Percentiles rank a stretch among this genome's conserved stretches.
phyloP scores from a whole-genome alignment of 2,329 filamentous ascomycete genomes.

The Xylaria sp. region DNA sequence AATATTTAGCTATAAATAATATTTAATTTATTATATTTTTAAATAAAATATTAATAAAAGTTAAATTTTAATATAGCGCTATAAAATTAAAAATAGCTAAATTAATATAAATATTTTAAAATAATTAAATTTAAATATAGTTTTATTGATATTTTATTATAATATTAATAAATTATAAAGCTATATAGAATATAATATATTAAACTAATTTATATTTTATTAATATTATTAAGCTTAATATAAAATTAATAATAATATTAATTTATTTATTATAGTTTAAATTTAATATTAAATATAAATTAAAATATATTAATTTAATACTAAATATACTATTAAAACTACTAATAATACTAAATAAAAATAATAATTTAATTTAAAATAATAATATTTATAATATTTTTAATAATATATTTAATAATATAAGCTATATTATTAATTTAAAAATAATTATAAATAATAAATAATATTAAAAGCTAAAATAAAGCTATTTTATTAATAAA shows the following conservation, averaged over 20 bases:
- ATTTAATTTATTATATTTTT: too few relatives aligned
- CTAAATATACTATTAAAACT: neutral
- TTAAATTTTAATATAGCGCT: too few relatives aligned
- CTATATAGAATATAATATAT: neutral
- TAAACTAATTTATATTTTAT: neutral
- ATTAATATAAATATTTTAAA: too few relatives aligned
- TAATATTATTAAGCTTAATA: slow-evolving; percentile 4
- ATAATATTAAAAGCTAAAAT: neutral
- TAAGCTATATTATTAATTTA: neutral
- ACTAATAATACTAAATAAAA: neutral
- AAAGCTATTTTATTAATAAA: neutral
- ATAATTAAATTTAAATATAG: too few relatives aligned
- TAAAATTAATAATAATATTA: neutral
- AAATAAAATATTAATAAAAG: too few relatives aligned
- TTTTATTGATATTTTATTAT: neutral
- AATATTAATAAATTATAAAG: neutral
- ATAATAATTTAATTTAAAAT: neutral
- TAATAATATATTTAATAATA: neutral
- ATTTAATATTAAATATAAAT: slow-evolving; percentile 6
- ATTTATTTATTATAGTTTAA: slow-evolving; percentile 3
- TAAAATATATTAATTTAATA: neutral
- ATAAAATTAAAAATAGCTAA: too few relatives aligned
- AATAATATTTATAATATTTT: neutral
- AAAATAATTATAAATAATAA: neutral
- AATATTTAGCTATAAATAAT: too few relatives aligned